Conservation (phyloP, 139 green algal genomes). For the Auxenochlorella pyrenoidosa region DNA sequence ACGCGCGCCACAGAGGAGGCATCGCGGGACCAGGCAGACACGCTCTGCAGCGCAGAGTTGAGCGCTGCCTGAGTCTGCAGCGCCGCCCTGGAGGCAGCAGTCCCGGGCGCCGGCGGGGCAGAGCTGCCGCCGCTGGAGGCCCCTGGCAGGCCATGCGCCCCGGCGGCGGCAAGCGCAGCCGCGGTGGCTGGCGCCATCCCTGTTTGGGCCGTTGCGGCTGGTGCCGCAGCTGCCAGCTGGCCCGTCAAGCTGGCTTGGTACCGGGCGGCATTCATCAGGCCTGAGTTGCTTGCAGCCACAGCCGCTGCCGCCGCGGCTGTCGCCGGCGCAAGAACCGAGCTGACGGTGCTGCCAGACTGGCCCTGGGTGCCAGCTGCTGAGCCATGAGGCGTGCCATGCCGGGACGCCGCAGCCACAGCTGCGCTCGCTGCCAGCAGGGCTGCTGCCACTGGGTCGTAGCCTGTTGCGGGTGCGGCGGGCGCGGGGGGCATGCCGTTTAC, state of each 20-base stretch:
- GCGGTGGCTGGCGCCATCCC: neutral
- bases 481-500: too few relatives aligned
- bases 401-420: neutral
- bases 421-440: neutral
- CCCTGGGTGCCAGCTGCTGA: neutral
- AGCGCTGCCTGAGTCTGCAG: neutral
- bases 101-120: neutral
- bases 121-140: neutral
- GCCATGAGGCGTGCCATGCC: too few relatives aligned
- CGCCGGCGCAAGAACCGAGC: neutral
- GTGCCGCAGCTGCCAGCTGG: neutral
- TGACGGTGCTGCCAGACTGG: neutral
- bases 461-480: neutral
- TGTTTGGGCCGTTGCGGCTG: neutral
- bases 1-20: neutral
- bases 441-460: neutral
- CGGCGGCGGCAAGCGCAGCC: neutral
- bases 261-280: neutral
- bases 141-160: neutral
- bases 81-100: neutral
- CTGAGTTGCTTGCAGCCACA: neutral
- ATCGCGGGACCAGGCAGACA: slow-evolving; percentile 16
- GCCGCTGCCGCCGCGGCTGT: neutral
- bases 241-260: neutral
- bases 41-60: neutral